A percentile compares a stretch with the other conserved stretches of the same genome.
phyloP scores from a whole-genome alignment of 768 basidiomycete species.

The Fomitopsis serialis region DNA sequence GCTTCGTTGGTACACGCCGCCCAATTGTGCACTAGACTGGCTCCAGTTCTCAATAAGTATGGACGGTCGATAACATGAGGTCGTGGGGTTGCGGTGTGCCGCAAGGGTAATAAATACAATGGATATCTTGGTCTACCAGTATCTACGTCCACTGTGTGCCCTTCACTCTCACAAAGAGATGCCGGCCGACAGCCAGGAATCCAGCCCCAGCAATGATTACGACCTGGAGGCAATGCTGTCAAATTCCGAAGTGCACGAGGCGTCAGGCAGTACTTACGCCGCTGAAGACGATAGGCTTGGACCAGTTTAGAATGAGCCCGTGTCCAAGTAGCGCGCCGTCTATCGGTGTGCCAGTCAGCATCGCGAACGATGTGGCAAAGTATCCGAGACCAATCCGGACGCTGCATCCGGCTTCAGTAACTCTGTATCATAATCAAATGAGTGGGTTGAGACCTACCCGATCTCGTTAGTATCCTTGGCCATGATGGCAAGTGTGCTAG shows the following conservation, averaged over 20 bases:
- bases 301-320: slow-evolving; percentile 10
- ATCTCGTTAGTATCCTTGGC: slow-evolving; percentile 7
- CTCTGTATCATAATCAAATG: background rate
- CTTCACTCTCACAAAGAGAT: background rate
- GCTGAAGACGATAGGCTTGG: slow-evolving; percentile 16
- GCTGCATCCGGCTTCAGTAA: slow-evolving; percentile 7
- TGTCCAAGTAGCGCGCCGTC: slow-evolving; percentile 15
- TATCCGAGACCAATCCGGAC: slow-evolving; percentile 19
- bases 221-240: background rate
- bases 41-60: too few species aligned
- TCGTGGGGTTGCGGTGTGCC: too few species aligned
- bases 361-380: slow-evolving; percentile 12
- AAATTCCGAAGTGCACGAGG: background rate
- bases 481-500: slow-evolving; percentile 7
- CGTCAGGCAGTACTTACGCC: slow-evolving; percentile 8
- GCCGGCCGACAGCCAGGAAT: background rate
- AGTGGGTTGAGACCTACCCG: slow-evolving; percentile 1
- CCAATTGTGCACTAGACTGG: too few species aligned
- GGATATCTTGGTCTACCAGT: background rate
- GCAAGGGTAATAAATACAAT: background rate
- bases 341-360: slow-evolving; percentile 22
- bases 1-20: too few species aligned
- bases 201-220: background rate
- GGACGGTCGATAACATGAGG: too few species aligned
- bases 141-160: slow-evolving; percentile 6